Conservation (phyloP, 73 alveolate genomes). For the Paramecium sexaurelia region DNA sequence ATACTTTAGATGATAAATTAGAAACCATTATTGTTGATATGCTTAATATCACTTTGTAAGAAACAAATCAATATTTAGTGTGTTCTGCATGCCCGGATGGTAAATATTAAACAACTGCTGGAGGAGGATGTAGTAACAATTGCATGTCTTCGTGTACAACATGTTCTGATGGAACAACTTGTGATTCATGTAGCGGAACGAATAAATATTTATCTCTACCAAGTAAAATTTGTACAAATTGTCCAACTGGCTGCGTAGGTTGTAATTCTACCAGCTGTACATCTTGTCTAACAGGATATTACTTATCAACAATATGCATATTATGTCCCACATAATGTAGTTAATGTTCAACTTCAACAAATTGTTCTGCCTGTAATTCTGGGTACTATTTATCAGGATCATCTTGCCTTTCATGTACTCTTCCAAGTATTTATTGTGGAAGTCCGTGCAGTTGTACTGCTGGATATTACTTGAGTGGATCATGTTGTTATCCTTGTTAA, state of each 20-base stretch:
- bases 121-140: not conserved
- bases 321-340: not conserved
- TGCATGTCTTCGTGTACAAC: not conserved
- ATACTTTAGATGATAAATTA: not conserved
- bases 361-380: not conserved
- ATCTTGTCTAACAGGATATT: not conserved
- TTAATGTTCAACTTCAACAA: not conserved
- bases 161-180: not conserved
- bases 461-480: not conserved
- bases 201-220: not conserved
- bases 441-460: not conserved
- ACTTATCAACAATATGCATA: not conserved
- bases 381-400: not conserved
- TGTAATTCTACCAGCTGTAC: not conserved
- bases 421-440: not conserved
- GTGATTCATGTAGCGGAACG: not conserved
- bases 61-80: not conserved
- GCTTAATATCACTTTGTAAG: not conserved
- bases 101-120: not conserved
- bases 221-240: not conserved
- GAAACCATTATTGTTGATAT: not conserved
- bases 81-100: not conserved
- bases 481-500: not conserved
- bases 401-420: not conserved
- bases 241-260: not conserved